Evolutionary conservation across 306 rosid species (phyloP).

Genomic region (Cicer bijugum): DNA sequence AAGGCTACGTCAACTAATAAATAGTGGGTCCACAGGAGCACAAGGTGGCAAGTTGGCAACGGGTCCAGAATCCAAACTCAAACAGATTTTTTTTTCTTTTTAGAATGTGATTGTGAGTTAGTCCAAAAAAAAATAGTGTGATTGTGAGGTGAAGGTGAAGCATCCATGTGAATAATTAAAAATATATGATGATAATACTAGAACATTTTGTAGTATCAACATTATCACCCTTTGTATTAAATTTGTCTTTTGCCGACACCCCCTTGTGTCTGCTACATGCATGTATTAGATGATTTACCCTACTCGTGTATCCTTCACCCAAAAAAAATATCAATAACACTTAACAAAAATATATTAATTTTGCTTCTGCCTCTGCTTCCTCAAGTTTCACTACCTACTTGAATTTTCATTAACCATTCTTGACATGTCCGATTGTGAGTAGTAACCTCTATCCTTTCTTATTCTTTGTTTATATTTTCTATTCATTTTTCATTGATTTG

Average conservation of each 20-base stretch:
- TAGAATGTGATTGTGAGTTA: background rate
- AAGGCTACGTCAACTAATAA: conserved; percentile 8
- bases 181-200: background rate
- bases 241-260: conserved; percentile 41
- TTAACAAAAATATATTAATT: background rate
- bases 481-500: background rate
- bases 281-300: conserved; percentile 8
- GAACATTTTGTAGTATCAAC: conserved; percentile 8
- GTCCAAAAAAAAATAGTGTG: no score
- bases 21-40: conserved; percentile 3
- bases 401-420: conserved; percentile 13
- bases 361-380: background rate
- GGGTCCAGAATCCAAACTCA: background rate
- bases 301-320: background rate
- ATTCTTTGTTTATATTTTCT: background rate
- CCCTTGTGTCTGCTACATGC: conserved; percentile 15
- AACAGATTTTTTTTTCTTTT: background rate
- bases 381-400: conserved; percentile 24
- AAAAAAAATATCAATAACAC: background rate
- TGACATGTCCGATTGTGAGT: conserved; percentile 81
- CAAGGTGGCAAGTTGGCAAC: conserved; percentile 8
- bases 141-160: background rate
- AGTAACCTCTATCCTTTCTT: conserved; percentile 24
- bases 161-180: background rate
- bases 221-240: background rate